Evolutionary conservation across 495 filamentous ascomycete genomes (phyloP).

Genomic region (Penicillium salamii): DNA sequence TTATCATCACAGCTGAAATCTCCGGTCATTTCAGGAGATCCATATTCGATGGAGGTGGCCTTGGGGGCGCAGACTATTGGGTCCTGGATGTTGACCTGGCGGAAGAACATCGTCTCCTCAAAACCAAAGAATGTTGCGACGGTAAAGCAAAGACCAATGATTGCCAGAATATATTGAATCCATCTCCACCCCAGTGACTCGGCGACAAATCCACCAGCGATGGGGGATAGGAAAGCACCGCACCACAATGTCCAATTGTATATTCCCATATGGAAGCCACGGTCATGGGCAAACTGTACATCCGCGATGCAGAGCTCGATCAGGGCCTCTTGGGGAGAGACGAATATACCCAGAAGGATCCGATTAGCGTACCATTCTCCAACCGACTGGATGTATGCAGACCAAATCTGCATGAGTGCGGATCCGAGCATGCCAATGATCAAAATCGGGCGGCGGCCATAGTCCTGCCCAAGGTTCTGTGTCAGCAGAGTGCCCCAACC

Average conservation of each 20-base stretch:
- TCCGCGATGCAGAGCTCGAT: conserved; percentile 50
- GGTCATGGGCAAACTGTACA: conserved; percentile 52
- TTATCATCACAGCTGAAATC: not conserved
- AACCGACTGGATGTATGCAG: conserved; percentile 39
- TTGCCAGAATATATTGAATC: conserved; percentile 51
- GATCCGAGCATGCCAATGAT: conserved; percentile 26
- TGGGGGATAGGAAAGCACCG: conserved; percentile 49
- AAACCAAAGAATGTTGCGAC: conserved; percentile 54
- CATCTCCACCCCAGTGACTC: conserved; percentile 45
- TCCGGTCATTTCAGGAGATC: too few relatives aligned
- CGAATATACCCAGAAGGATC: conserved; percentile 51
- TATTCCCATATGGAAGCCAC: conserved; percentile 49
- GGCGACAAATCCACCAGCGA: conserved; percentile 51
- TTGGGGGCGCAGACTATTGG: not conserved
- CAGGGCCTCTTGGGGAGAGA: conserved; percentile 49
- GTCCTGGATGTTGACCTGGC: conserved; percentile 1
- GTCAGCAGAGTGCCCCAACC: conserved; percentile 34
- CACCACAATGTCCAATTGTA: conserved; percentile 48
- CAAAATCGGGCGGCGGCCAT: conserved; percentile 30
- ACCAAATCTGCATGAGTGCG: conserved; percentile 41
- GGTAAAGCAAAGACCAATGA: conserved; percentile 45
- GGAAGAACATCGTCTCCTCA: conserved; percentile 47
- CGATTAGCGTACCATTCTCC: conserved; percentile 50
- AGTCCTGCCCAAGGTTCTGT: conserved; percentile 31
- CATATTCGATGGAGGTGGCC: not conserved